These are phyloP conservation scores for Calycina herbarum DNA, from an alignment of 2,329 filamentous ascomycete genomes.

Conservation along the genomic window DNA sequence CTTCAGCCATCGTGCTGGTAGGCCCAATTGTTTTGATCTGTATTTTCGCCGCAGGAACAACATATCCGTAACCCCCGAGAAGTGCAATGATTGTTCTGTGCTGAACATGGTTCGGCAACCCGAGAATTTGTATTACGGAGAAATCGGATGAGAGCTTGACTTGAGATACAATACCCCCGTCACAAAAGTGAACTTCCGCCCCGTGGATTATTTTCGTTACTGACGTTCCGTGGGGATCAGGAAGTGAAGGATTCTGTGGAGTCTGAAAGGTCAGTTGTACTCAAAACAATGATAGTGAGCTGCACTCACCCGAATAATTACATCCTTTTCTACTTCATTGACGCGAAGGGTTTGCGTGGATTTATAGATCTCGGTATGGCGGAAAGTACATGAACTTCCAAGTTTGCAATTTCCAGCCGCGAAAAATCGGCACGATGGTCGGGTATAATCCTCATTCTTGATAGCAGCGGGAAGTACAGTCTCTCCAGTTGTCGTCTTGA, in stretches of 20 bases:
- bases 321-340: not conserved
- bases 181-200: constrained; percentile 14
- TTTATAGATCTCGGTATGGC: not conserved
- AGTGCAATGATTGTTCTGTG: constrained; percentile 5
- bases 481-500: not conserved
- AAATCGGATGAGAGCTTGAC: constrained; percentile 18
- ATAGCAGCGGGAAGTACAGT: not conserved
- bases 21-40: constrained; percentile 11
- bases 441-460: no score
- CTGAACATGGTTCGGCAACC: constrained; percentile 1
- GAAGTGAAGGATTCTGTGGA: not conserved
- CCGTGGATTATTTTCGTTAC: constrained; percentile 7
- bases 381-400: constrained; percentile 3
- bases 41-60: constrained; percentile 6
- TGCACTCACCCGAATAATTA: not conserved
- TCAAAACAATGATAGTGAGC: not conserved
- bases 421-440: constrained; percentile 2
- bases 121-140: constrained; percentile 18
- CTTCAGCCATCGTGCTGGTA: constrained; percentile 9
- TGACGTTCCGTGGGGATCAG: not conserved
- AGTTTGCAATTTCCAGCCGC: constrained; percentile 6
- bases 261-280: not conserved
- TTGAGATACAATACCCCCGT: constrained; percentile 10
- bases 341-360: not conserved
- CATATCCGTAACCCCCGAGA: constrained; percentile 10